Percentiles rank a stretch among this genome's conserved stretches.
phyloP scores from a whole-genome alignment of 805 yeast species.

The Myxozyma udenii region DNA sequence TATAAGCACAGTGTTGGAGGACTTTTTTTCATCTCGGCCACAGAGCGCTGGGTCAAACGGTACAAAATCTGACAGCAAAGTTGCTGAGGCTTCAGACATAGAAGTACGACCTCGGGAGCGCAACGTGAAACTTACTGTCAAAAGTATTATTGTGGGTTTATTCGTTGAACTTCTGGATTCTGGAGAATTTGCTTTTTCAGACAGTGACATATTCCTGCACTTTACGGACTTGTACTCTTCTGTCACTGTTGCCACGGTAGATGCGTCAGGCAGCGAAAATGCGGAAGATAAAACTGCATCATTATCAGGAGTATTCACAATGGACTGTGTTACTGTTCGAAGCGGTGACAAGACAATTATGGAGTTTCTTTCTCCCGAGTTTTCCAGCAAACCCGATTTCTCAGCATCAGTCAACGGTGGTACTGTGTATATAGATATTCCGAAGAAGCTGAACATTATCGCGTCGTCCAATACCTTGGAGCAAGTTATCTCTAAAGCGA shows the following conservation, averaged over 20 bases:
- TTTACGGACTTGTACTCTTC: conserved; percentile 10
- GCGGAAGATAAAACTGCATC: conserved; percentile 6
- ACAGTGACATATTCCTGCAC: conserved; percentile 4
- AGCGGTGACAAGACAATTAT: conserved; percentile 4
- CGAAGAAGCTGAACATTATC: conserved; percentile 8
- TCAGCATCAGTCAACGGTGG: conserved; percentile 1
- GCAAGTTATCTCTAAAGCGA: conserved; percentile 1
- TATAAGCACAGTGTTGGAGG: conserved; percentile 9
- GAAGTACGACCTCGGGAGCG: no score
- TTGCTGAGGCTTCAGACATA: background rate
- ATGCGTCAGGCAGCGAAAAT: background rate
- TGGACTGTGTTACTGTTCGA: conserved; percentile 12
- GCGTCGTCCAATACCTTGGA: conserved; percentile 11
- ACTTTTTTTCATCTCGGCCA: conserved; percentile 2
- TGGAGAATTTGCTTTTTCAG: conserved; percentile 4
- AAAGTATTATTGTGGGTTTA: conserved; percentile 12
- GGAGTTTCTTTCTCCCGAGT: conserved; percentile 4
- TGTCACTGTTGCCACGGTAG: conserved; percentile 1
- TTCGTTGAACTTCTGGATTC: conserved; percentile 4
- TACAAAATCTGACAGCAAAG: background rate
- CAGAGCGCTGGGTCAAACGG: background rate
- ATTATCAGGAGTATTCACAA: conserved; percentile 4
- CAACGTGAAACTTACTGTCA: conserved; percentile 13
- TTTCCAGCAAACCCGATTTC: conserved; percentile 12
- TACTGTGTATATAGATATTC: conserved; percentile 1